Percentiles rank a stretch among this genome's conserved stretches.
Evolutionary conservation across 1,139 yeast species (phyloP).

Genomic region (Candida sp.): DNA sequence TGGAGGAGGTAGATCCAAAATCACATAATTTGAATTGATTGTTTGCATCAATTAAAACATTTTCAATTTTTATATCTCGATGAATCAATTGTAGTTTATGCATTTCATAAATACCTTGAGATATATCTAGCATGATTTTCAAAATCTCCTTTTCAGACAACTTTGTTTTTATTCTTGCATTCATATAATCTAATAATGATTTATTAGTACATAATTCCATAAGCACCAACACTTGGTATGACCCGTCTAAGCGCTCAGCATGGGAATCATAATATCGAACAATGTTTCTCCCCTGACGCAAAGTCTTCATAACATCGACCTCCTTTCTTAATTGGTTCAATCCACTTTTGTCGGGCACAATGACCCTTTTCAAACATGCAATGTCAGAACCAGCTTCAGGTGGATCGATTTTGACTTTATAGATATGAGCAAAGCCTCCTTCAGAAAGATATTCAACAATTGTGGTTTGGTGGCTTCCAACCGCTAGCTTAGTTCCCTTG

Average conservation of each 20-base stretch:
- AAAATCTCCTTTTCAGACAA: conserved; percentile 60
- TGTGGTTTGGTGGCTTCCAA: conserved; percentile 39
- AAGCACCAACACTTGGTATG: conserved; percentile 70
- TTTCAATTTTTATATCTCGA: conserved; percentile 77
- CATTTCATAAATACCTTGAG: conserved; percentile 70
- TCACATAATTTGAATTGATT: conserved; percentile 67
- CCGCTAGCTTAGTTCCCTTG: conserved; percentile 38
- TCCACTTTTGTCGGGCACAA: conserved; percentile 69
- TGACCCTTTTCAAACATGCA: conserved; percentile 73
- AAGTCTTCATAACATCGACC: conserved; percentile 76
- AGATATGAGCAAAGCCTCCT: conserved; percentile 56
- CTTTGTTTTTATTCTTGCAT: conserved; percentile 61
- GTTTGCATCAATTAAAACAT: conserved; percentile 60
- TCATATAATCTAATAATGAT: conserved; percentile 73
- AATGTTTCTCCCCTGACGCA: conserved; percentile 52
- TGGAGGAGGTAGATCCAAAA: conserved; percentile 69
- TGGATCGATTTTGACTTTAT: conserved; percentile 51
- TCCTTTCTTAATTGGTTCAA: conserved; percentile 65
- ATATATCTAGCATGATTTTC: conserved; percentile 63
- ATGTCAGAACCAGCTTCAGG: conserved; percentile 31
- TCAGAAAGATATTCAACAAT: conserved; percentile 39
- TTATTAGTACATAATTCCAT: conserved; percentile 80
- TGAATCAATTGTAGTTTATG: conserved; percentile 63
- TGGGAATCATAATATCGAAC: conserved; percentile 75
- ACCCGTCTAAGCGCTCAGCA: conserved; percentile 59